These are phyloP conservation scores for Mortierella sp. DNA, from an alignment of 371 early-diverging fungal species.

Conservation along the genomic window DNA sequence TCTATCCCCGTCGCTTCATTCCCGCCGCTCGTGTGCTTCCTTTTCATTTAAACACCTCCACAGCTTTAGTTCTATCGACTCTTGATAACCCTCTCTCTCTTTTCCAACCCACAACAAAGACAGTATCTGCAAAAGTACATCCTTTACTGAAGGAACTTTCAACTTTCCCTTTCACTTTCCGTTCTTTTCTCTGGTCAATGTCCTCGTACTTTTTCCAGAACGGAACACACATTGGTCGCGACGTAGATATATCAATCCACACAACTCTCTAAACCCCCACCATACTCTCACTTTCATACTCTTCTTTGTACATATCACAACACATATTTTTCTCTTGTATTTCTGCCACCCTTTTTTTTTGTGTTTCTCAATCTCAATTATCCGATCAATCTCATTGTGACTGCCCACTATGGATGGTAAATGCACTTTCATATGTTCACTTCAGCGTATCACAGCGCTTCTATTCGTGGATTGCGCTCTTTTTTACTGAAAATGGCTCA, in stretches of 20 bases:
- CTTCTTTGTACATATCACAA: background rate
- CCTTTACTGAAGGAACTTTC: background rate
- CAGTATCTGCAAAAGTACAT: background rate
- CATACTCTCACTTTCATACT: background rate
- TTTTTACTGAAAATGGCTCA: background rate
- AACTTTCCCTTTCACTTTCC: background rate
- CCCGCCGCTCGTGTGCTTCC: background rate
- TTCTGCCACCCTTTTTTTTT: slow-evolving; percentile 8
- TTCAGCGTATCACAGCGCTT: background rate
- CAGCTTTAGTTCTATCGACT: background rate
- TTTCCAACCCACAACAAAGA: too few species aligned
- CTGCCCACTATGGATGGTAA: slow-evolving; percentile 50
- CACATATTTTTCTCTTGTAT: background rate
- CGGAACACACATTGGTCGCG: slow-evolving; percentile 58
- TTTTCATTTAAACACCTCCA: background rate
- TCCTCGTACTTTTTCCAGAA: slow-evolving; percentile 59
- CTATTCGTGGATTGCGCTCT: background rate
- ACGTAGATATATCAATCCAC: slow-evolving; percentile 47
- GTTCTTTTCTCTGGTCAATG: slow-evolving; percentile 36
- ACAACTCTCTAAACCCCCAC: background rate
- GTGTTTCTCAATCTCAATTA: background rate
- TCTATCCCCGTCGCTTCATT: background rate
- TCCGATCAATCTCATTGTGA: slow-evolving; percentile 21
- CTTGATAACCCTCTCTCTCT: too few species aligned
- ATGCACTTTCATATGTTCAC: slow-evolving; percentile 3